Base-by-base conservation (phyloP, 2,329 filamentous ascomycete species). In the Alternaria triticina region DNA sequence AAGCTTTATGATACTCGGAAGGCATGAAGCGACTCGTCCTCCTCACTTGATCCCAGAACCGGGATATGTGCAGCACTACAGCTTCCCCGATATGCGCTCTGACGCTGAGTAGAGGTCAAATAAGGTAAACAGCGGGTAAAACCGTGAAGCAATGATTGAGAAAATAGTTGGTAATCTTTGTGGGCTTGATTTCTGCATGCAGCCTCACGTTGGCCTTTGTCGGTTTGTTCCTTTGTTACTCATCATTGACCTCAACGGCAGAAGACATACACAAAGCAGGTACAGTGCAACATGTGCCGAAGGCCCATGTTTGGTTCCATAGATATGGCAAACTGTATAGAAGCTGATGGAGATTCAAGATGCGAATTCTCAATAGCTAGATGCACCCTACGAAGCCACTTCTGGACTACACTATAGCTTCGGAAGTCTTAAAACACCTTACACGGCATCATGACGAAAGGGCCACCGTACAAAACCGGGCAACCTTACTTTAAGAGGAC, bases 401-500 rank as follows among this genome's bases (percentile, higher is more conserved):
- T 36, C 33, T 36, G 7, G 33, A 36, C 33, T 36, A 12, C n/a
- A 12, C 17, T 12, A 44, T 44, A 44, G 17, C 40, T 44, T 44
- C 17, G 0, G 40, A 44, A 44, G 17, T 20, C n/a, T 6, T 44
- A 44, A 11, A 17, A 44, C 40, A 7, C 40, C 40, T 44, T 6
- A 44, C 5, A 44, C 40, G 40, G 0, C 40, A 44, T 44, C 9
- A 52, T 44, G 47, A 30, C 20, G 9, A 59, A 59, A 20, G 36
- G 30, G 2, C 55, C 55, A 25, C 55, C 56, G 8, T 59, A 52
- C 15, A 20, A 17, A 6, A 27, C 27, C 11, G 56, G 56, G 13
- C 25, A 45, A 28, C 56, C 56, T 45, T 52, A 52, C 33, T 27
- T 59, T n/a, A 59, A 54, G 20, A 49, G 57, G 3, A 45, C 47